Evolutionary conservation across 2,329 filamentous ascomycete species (phyloP), one percentile per base, ranked within the genome.

Genomic region (Xylariaceae sp.): DNA sequence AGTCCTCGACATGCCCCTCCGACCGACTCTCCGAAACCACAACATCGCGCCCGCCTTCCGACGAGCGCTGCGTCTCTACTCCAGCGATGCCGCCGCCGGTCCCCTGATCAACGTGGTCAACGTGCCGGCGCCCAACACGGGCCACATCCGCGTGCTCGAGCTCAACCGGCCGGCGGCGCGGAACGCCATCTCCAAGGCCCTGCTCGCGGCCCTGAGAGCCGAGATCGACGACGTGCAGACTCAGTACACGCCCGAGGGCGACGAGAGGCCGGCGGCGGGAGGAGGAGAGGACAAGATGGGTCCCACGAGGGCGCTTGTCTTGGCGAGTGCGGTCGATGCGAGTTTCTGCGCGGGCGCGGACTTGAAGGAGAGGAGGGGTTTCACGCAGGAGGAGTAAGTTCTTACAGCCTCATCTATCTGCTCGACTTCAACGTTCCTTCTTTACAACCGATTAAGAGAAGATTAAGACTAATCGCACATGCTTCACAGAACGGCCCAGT

Each of bases 311-410:
- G 90, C 86, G 2, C 62, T 98, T 51, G 78, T 98, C 28, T 54
- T 98, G 12, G 85, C 87, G 9, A 94, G 86, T 56, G 86, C 87
- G 28, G 75, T 87, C n/a, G 87, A 96, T 52, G 72, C 78, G 16
- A 84, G 81, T 54, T 98, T 98, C 63, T 98, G 92, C 63, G 88
- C 92, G 0, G 92, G 92, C 26, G 92, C 92, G 3, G 92, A 98
- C 59, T 66, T 98, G 55, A 97, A 96, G 60, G 90, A 96, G 70
- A 71, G 90, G 18, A 74, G 76, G 42, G 76, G 73, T 3, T 92
- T 96, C 64, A 82, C 78, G 1, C 74, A 72, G 44, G 76, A 88
- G 53, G 84, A 96, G 88, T 94, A 62, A 46, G 78, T 64, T 40
- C 6, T 30, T 5, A 46, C 16, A 13, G n/a, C 15, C 19, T 34